Conservation (phyloP, 192 early-diverging fungal species). For the Chytriomyces sp. region DNA sequence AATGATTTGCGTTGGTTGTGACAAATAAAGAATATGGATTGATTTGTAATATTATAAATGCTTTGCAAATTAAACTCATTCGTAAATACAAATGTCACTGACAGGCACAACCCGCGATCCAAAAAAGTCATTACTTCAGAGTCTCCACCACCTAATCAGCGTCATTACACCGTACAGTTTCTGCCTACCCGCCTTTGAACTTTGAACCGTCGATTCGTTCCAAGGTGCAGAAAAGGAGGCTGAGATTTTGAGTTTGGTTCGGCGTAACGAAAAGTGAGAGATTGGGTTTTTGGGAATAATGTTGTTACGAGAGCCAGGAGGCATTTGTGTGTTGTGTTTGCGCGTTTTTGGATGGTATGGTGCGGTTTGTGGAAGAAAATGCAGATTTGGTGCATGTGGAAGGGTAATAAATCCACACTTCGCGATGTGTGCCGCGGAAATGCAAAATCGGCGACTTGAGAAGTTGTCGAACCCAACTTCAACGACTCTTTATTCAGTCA, state of each 20-base stretch:
- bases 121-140: too few species aligned
- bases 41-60: too few species aligned
- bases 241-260: constrained; percentile 78
- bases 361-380: constrained; percentile 52
- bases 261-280: constrained; percentile 76
- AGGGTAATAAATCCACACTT: neutral
- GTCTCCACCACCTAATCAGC: constrained; percentile 75
- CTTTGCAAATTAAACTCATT: too few species aligned
- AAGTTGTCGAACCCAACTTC: too few species aligned
- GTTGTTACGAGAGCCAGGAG: constrained; percentile 87
- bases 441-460: too few species aligned
- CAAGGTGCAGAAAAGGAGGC: constrained; percentile 87
- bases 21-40: too few species aligned
- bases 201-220: constrained; percentile 38
- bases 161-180: constrained; percentile 89
- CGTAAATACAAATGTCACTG: too few species aligned
- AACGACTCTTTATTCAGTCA: too few species aligned
- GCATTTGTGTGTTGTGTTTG: constrained; percentile 83
- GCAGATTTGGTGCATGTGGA: constrained; percentile 48
- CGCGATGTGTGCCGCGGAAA: too few species aligned
- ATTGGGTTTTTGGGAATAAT: constrained; percentile 90
- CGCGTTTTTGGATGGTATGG: constrained; percentile 56
- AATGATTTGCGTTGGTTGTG: too few species aligned
- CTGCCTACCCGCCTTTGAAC: constrained; percentile 7
- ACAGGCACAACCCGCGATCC: too few species aligned